Base-by-base conservation (phyloP, 352 stramenopile species). In the Hyaloperonospora brassicae region DNA sequence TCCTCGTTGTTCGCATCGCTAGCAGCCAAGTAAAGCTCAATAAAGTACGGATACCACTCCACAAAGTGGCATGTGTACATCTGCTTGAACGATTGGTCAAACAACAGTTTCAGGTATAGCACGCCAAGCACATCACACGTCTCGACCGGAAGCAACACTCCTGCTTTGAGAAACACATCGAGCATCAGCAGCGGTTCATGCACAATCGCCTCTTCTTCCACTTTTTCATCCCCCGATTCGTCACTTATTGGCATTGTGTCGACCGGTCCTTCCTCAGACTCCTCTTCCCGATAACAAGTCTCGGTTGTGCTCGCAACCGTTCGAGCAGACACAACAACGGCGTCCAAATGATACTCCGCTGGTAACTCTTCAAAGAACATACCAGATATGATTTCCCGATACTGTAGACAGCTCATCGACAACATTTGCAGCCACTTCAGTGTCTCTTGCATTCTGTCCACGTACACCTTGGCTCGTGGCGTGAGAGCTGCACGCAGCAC, bases 41-140 rank as follows among this genome's bases (percentile, higher is more conserved):
- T 85, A 27, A 87, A 88, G 48, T 82, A 87, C 38, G 78, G 76
- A 51, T 93, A 93, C 76, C 74, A 85, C 44, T 79, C 72, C 24
- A 90, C 73, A 59, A 93, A 93, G 50, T 87, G 74, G 46, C 75
- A 84, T 8, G 82, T 89, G 55, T 87, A 93, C 56, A 73, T 64
- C 54, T 87, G 68, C 63, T 93, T 93, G 66, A 93, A 93, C 30
- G 59, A 52, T 49, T 86, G 68, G 59, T 90, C 82, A 31, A 93
- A 90, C 6, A 93, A 58, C 12, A 93, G 64, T 45, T 90, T 89
- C 35, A 93, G 50, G 53, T 87, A 93, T 38, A 93, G 50, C 13
- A 93, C 82, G 7, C 82, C 79, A n/a, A 93, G 72, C 5, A 76
- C 73, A 42, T 93, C 82, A 36, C 74, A 86, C 36, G 72, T 74